These are phyloP conservation scores for Coriaria nepalensis DNA, from an alignment of 306 rosid species.

Conservation along the genomic window DNA sequence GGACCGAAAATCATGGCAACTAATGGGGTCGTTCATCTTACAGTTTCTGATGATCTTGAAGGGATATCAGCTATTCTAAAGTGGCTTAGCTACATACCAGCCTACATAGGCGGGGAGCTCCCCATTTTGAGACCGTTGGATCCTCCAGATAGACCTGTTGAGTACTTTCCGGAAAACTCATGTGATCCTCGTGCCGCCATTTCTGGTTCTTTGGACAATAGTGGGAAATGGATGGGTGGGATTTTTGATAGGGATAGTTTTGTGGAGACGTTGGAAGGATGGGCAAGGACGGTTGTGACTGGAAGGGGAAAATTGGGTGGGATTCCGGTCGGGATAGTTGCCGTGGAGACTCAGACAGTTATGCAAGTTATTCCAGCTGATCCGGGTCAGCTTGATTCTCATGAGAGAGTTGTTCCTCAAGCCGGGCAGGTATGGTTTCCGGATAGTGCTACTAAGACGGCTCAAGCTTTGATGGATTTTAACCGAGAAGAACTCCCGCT, in stretches of 20 bases:
- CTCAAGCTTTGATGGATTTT: slow-evolving; percentile 86
- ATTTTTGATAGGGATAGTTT: slow-evolving; percentile 95
- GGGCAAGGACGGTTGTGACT: slow-evolving; percentile 97
- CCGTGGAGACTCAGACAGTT: slow-evolving; percentile 93
- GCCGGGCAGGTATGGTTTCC: slow-evolving; percentile 99
- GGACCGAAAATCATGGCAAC: slow-evolving; percentile 99
- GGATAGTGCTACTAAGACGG: slow-evolving; percentile 89
- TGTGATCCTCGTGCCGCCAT: slow-evolving; percentile 98
- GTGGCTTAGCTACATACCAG: slow-evolving; percentile 95
- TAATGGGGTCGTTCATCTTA: slow-evolving; percentile 95
- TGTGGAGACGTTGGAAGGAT: slow-evolving; percentile 92
- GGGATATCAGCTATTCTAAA: slow-evolving; percentile 85
- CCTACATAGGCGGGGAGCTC: slow-evolving; percentile 67
- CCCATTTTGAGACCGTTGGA: slow-evolving; percentile 70
- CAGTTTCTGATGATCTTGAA: slow-evolving; percentile 91
- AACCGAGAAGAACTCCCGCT: slow-evolving; percentile 95
- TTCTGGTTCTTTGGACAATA: slow-evolving; percentile 40
- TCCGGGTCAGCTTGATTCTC: slow-evolving; percentile 98
- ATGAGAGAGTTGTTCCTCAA: slow-evolving; percentile 94
- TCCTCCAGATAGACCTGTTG: slow-evolving; percentile 83
- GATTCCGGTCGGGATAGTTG: slow-evolving; percentile 87
- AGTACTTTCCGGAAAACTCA: slow-evolving; percentile 74
- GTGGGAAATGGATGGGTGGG: slow-evolving; percentile 86
- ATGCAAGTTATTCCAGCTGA: slow-evolving; percentile 99
- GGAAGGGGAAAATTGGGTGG: slow-evolving; percentile 99